Conservation (phyloP, 1,284 basidiomycete species). For the Tetrapyrgos nigripes region DNA sequence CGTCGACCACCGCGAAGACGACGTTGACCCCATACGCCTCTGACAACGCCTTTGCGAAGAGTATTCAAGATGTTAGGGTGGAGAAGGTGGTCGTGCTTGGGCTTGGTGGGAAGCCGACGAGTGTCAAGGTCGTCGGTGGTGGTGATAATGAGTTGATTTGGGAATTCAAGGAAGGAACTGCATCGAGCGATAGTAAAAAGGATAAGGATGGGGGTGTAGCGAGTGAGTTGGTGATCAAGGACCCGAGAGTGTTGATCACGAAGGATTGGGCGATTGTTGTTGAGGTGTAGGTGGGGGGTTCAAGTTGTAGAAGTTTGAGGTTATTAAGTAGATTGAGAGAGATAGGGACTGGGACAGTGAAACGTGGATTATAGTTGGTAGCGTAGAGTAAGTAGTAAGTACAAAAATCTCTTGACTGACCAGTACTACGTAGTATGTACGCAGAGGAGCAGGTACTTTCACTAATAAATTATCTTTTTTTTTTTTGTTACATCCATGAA, state of each 20-base stretch:
- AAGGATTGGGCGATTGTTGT: conserved; percentile 76
- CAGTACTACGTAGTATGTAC: too few species aligned
- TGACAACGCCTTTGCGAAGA: conserved; percentile 73
- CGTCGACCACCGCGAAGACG: too few species aligned
- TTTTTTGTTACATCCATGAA: too few species aligned
- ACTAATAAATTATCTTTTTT: too few species aligned
- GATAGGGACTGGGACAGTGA: too few species aligned
- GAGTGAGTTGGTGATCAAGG: conserved; percentile 77
- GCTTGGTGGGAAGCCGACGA: conserved; percentile 63
- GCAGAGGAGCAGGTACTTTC: too few species aligned
- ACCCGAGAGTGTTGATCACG: conserved; percentile 72
- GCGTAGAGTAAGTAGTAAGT: too few species aligned
- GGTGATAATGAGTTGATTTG: conserved; percentile 53
- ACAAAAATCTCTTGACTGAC: too few species aligned
- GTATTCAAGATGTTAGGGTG: conserved; percentile 72
- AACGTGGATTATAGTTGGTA: too few species aligned
- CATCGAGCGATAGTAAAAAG: conserved; percentile 59
- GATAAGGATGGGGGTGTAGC: conserved; percentile 44
- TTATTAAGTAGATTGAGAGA: too few species aligned
- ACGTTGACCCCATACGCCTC: conserved; percentile 54
- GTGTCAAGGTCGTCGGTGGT: conserved; percentile 57
- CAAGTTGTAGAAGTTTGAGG: too few species aligned
- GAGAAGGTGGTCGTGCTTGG: conserved; percentile 86
- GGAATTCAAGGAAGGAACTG: conserved; percentile 59
- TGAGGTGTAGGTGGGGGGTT: conserved; percentile 16